Percentiles rank a stretch among this genome's conserved stretches.
These are phyloP conservation scores for Eucalyptus marginata DNA, from an alignment of 345 rosid genomes.

Conservation along the genomic window DNA sequence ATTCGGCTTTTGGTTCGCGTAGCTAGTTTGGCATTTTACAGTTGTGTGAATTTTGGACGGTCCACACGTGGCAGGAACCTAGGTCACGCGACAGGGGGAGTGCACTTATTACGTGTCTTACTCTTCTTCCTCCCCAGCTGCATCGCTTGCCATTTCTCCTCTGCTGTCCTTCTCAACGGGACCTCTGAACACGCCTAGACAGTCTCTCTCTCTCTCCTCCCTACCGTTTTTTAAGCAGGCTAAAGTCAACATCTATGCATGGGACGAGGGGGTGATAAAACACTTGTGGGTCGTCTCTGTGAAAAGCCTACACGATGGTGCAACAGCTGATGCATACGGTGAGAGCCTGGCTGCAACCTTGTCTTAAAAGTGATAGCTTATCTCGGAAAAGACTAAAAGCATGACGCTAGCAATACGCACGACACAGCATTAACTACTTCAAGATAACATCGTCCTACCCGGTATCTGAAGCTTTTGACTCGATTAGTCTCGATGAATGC, in stretches of 20 bases:
- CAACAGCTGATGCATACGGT: not conserved
- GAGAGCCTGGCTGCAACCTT: not conserved
- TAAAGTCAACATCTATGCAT: not conserved
- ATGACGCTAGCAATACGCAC: not conserved
- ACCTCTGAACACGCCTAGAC: not conserved
- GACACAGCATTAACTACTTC: not conserved
- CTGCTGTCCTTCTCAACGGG: not conserved
- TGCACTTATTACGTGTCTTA: constrained; percentile 26
- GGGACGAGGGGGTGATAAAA: not conserved
- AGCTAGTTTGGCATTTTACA: not conserved
- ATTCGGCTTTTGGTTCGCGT: not conserved
- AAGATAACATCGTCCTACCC: not conserved
- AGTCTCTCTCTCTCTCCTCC: not conserved
- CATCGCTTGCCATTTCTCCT: not conserved
- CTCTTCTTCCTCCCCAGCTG: not conserved
- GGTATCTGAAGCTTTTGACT: not conserved
- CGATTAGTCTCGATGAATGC: not conserved
- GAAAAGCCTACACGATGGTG: not conserved
- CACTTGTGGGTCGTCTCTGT: constrained; percentile 2
- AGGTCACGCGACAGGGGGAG: constrained; percentile 4
- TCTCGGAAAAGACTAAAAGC: not conserved
- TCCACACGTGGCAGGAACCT: constrained; percentile 22
- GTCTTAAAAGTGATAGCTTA: not conserved
- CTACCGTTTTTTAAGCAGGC: not conserved
- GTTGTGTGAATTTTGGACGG: not conserved